phyloP scores from a whole-genome alignment of 129 eudicot genomes.

The Scalesia atractyloides region DNA sequence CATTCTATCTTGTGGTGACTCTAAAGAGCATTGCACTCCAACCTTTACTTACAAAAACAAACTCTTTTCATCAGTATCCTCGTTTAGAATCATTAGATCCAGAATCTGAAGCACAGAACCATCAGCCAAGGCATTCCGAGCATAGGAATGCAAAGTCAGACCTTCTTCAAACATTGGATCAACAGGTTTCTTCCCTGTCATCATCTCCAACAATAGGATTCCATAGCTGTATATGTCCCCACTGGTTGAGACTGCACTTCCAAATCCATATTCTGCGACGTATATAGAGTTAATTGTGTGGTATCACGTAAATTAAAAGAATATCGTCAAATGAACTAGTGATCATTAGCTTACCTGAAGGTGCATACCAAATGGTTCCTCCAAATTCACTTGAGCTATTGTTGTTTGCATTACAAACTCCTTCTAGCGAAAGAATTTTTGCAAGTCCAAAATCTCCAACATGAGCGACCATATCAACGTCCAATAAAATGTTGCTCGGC shows the following conservation, averaged over 20 bases:
- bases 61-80: neutral
- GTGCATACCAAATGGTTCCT: slow-evolving; percentile 26
- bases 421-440: too few species aligned
- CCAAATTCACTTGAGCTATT: slow-evolving; percentile 16
- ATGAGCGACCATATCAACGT: too few species aligned
- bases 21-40: neutral
- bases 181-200: slow-evolving; percentile 31
- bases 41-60: neutral
- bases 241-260: slow-evolving; percentile 25
- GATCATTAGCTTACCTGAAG: slow-evolving; percentile 10
- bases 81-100: slow-evolving; percentile 17
- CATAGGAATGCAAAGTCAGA: slow-evolving; percentile 28
- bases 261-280: slow-evolving; percentile 38
- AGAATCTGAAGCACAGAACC: slow-evolving; percentile 12
- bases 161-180: slow-evolving; percentile 28
- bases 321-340: neutral
- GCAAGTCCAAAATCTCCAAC: too few species aligned
- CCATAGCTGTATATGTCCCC: slow-evolving; percentile 43
- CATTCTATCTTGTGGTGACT: slow-evolving; percentile 10
- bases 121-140: slow-evolving; percentile 20
- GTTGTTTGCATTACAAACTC: neutral
- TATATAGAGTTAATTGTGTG: neutral
- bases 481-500: too few species aligned
- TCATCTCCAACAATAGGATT: slow-evolving; percentile 32
- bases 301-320: neutral